phyloP scores from a whole-genome alignment of 2,329 filamentous ascomycete species.

The Emmonsia crescens region DNA sequence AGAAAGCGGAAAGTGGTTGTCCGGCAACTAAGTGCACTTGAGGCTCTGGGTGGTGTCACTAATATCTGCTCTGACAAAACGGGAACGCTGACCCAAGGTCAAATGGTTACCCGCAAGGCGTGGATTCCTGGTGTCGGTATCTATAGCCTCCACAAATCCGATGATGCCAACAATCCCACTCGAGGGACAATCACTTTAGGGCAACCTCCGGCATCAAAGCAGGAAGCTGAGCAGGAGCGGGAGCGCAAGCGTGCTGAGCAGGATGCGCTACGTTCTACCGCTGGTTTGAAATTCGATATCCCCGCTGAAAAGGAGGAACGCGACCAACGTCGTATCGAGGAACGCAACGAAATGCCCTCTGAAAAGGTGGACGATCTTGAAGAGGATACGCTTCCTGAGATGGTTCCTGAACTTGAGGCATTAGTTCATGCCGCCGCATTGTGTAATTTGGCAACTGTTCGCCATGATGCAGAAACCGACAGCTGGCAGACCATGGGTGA shows the following conservation, averaged over 20 bases:
- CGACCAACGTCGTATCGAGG: conserved; percentile 19
- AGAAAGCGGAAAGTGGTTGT: conserved; percentile 44
- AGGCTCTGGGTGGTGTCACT: conserved; percentile 47
- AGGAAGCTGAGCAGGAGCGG: conserved; percentile 22
- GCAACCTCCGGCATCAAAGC: conserved; percentile 20
- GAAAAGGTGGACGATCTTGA: conserved; percentile 15
- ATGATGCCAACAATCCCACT: conserved; percentile 46
- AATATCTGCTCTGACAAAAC: conserved; percentile 51
- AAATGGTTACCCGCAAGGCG: conserved; percentile 50
- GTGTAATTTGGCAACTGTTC: conserved; percentile 44
- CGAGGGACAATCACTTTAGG: conserved; percentile 37
- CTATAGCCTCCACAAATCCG: conserved; percentile 42
- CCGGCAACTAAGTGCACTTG: conserved; percentile 43
- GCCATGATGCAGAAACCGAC: conserved; percentile 30
- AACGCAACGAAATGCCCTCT: conserved; percentile 14
- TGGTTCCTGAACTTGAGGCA: conserved; percentile 38
- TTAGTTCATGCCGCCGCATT: conserved; percentile 46
- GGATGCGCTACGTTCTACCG: conserved; percentile 50
- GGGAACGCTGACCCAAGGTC: conserved; percentile 44
- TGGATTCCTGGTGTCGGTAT: conserved; percentile 46
- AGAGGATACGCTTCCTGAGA: conserved; percentile 22
- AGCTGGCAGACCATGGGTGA: conserved; percentile 51
- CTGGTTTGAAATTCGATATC: conserved; percentile 52
- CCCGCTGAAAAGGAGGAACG: conserved; percentile 39
- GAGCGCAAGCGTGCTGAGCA: conserved; percentile 36